Percentiles rank a stretch among this genome's conserved stretches.
These are phyloP conservation scores for Ganoderma boninense DNA, from an alignment of 1,284 basidiomycete species.

Conservation along the genomic window DNA sequence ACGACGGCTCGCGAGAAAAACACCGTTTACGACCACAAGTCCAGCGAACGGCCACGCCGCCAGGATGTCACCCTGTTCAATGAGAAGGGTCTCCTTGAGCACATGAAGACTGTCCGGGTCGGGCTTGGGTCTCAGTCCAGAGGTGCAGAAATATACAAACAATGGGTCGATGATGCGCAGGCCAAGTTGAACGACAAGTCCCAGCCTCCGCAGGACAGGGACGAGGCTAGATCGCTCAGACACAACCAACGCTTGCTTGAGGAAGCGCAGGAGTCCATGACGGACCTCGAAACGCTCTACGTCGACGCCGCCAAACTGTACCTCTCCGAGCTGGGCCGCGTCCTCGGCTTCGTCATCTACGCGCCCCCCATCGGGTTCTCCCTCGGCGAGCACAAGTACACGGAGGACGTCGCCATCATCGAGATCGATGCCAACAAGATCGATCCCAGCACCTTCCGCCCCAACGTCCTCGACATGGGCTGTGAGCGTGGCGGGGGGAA, in stretches of 20 bases:
- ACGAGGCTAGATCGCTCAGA: background rate
- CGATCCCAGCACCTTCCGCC: background rate
- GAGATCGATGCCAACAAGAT: slow-evolving; percentile 43
- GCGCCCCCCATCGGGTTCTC: slow-evolving; percentile 38
- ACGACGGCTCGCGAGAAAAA: slow-evolving; percentile 41
- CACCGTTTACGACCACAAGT: background rate
- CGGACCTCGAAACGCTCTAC: background rate
- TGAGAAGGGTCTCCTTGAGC: background rate
- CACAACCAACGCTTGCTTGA: background rate
- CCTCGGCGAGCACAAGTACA: slow-evolving; percentile 35
- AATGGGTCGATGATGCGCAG: background rate
- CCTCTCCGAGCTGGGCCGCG: background rate
- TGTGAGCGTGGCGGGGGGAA: background rate
- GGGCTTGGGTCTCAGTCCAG: background rate
- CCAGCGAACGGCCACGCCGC: background rate
- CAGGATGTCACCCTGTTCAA: background rate
- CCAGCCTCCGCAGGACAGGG: background rate
- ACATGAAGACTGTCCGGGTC: background rate
- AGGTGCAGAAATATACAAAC: background rate
- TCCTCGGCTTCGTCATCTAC: background rate
- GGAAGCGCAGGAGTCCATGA: background rate
- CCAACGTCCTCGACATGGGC: slow-evolving; percentile 1
- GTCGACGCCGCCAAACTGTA: background rate
- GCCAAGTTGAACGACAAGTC: background rate
- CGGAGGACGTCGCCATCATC: slow-evolving; percentile 47